Evolutionary conservation across 192 early-diverging fungal genomes (phyloP).

Genomic region (Diversispora eburnea): DNA sequence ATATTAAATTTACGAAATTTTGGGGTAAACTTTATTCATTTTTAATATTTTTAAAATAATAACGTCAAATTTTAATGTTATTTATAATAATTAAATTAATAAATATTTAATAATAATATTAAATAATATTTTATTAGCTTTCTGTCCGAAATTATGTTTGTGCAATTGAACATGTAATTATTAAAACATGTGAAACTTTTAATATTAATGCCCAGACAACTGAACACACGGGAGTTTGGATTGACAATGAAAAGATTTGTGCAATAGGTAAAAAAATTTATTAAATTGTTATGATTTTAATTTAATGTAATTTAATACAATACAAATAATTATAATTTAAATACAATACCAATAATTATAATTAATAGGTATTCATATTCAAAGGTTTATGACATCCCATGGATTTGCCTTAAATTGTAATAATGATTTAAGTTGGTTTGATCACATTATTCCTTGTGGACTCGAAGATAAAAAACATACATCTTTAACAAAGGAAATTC

Average conservation of each 20-base stretch:
- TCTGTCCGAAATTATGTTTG: constrained; percentile 76
- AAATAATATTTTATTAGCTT: constrained; percentile 37
- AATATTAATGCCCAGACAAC: constrained; percentile 63
- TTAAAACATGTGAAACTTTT: constrained; percentile 64
- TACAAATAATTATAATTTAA: not conserved
- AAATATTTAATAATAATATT: no score
- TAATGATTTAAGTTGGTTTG: constrained; percentile 83
- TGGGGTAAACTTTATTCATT: constrained; percentile 43
- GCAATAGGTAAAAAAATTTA: constrained; percentile 67
- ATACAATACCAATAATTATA: not conserved
- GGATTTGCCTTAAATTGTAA: constrained; percentile 95
- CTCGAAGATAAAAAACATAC: constrained; percentile 74
- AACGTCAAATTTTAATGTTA: not conserved
- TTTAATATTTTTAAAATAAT: not conserved
- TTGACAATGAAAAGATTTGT: constrained; percentile 81
- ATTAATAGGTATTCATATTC: constrained; percentile 73
- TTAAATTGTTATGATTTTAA: not conserved
- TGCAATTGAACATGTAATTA: constrained; percentile 72
- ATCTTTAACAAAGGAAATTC: constrained; percentile 58
- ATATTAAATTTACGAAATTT: constrained; percentile 75
- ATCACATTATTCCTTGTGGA: constrained; percentile 89
- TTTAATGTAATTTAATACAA: no score
- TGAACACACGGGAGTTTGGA: constrained; percentile 91
- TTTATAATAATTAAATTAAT: not conserved
- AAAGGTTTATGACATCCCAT: constrained; percentile 83